Conservation (phyloP, 495 filamentous ascomycete species). For the Annulohypoxylon maeteangense region DNA sequence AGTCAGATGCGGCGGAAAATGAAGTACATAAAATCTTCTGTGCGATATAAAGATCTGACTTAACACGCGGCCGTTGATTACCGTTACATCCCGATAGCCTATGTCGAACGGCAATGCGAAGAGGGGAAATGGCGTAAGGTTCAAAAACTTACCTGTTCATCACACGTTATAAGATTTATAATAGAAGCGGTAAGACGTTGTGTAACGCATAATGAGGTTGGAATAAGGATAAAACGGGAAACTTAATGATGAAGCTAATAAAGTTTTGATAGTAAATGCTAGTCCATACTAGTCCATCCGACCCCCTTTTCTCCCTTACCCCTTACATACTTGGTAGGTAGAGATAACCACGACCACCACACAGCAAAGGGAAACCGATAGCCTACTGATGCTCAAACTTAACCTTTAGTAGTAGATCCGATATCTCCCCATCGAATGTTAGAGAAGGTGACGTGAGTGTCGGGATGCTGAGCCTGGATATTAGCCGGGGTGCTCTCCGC, state of each 20-base stretch:
- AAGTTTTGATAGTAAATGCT: not conserved
- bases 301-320: not conserved
- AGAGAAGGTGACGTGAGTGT: conserved; percentile 62
- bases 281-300: not conserved
- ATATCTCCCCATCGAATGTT: conserved; percentile 54
- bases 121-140: not conserved
- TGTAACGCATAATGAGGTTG: not conserved
- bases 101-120: not conserved
- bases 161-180: not conserved
- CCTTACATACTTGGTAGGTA: not conserved
- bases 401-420: conserved; percentile 34
- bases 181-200: not conserved
- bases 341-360: not conserved
- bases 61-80: no score
- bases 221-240: not conserved
- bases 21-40: no score
- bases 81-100: not conserved
- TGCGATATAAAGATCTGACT: no score
- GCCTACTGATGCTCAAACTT: not conserved
- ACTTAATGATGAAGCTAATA: not conserved
- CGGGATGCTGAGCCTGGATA: conserved; percentile 56
- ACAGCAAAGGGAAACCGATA: not conserved
- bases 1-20: no score
- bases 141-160: not conserved
- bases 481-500: conserved; percentile 54